A percentile compares a stretch with the other conserved stretches of the same genome.
These are phyloP conservation scores for Solidago caesia DNA, from an alignment of 129 eudicot genomes.

Conservation along the genomic window DNA sequence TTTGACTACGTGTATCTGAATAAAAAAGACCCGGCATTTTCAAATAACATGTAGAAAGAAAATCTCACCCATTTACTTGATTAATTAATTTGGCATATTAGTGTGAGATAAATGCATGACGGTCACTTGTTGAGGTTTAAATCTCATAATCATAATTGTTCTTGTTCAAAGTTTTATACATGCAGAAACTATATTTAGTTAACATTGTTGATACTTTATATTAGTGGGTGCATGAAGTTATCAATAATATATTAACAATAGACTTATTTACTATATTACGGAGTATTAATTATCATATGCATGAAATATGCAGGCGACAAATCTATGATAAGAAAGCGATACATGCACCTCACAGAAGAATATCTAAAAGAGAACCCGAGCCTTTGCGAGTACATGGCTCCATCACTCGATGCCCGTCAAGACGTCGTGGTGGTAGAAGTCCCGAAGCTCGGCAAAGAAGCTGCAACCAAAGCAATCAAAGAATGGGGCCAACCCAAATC, in stretches of 20 bases:
- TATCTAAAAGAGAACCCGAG: conserved; percentile 53
- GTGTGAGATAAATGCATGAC: too few relatives aligned
- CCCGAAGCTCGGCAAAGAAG: conserved; percentile 73
- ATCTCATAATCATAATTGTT: too few relatives aligned
- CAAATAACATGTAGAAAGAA: too few relatives aligned
- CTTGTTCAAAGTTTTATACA: too few relatives aligned
- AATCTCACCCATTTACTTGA: too few relatives aligned
- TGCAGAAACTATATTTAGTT: too few relatives aligned
- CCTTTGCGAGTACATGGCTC: conserved; percentile 64
- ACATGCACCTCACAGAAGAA: conserved; percentile 64
- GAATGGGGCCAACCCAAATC: conserved; percentile 53
- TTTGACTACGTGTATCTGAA: too few relatives aligned
- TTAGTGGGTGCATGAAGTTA: too few relatives aligned
- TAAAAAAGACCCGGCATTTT: too few relatives aligned
- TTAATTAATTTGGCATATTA: too few relatives aligned
- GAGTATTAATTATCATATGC: background rate
- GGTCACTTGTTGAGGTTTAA: too few relatives aligned
- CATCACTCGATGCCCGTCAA: conserved; percentile 66
- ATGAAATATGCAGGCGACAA: conserved; percentile 44
- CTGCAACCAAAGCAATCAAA: conserved; percentile 62
- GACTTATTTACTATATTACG: background rate
- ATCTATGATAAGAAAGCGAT: conserved; percentile 59
- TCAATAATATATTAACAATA: background rate
- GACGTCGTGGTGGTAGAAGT: conserved; percentile 75
- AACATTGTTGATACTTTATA: too few relatives aligned